Conservation (phyloP, 2,329 filamentous ascomycete species). For the Penicillium concentricum region DNA sequence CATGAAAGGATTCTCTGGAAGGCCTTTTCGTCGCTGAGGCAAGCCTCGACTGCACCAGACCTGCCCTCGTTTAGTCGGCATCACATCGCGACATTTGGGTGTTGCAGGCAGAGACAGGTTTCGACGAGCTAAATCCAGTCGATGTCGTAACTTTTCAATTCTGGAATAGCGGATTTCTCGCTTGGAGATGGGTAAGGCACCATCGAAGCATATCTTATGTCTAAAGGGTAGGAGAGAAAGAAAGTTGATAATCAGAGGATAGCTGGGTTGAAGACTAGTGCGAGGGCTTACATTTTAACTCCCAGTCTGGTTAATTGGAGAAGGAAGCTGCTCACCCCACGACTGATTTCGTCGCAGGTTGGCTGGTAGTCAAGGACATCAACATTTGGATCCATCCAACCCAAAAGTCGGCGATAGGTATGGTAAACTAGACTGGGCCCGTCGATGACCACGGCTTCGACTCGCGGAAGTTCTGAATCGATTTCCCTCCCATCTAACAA, state of each 20-base stretch:
- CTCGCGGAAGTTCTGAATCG: constrained; percentile 9
- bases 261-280: background rate
- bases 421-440: constrained; percentile 77
- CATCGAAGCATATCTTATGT: constrained; percentile 79
- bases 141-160: constrained; percentile 57
- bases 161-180: constrained; percentile 60
- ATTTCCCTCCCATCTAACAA: constrained; percentile 14
- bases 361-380: constrained; percentile 56
- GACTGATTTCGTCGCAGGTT: constrained; percentile 63
- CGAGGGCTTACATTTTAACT: constrained; percentile 59
- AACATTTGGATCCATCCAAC: constrained; percentile 34
- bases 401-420: constrained; percentile 60
- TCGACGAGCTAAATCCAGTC: constrained; percentile 53
- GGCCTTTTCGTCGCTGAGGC: constrained; percentile 30
- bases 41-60: constrained; percentile 29
- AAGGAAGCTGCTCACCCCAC: constrained; percentile 62
- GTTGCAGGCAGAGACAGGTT: background rate
- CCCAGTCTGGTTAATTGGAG: constrained; percentile 55
- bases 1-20: constrained; percentile 65
- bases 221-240: constrained; percentile 42
- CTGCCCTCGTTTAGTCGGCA: constrained; percentile 17
- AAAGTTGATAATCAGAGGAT: background rate
- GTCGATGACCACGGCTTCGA: constrained; percentile 60
- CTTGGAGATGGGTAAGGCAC: constrained; percentile 70
- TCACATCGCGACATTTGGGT: constrained; percentile 12